Evolutionary conservation across 225 moss, liverwort and hornwort species (phyloP), one percentile per base, ranked within the genome.

Genomic region (Sphagnum contortum): DNA sequence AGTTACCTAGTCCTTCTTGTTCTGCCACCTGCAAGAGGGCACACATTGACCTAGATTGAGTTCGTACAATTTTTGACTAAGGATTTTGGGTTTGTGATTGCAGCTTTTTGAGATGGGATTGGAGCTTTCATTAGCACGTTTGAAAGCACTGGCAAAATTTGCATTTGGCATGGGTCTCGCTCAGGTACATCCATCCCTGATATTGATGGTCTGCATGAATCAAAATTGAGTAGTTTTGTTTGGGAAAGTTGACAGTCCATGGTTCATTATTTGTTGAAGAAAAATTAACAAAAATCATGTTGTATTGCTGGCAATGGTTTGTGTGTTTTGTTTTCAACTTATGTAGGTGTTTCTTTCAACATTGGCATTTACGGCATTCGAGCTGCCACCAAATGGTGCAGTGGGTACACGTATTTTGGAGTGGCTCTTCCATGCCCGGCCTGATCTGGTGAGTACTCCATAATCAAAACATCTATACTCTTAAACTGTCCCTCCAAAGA

Each of bases 31-130:
- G 29, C 29, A 29, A 29, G 29, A 29, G 29, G 29, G 29, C 29
- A 29, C 29, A 29, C 29, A 29, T 29, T 29, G 29, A 29, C 29
- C 29, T 29, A 29, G 29, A 1, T 29, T 29, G 29, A 29, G 29
- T 29, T 29, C 29, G 29, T 29, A 29, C 0, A 29, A 29, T 29
- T 0, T 29, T 29, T 29, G 29, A 29, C 29, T 29, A 29, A 29
- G 29, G 29, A 29, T 29, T 29, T 29, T 29, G 29, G 29, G 29
- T 29, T 29, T 29, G 61, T 61, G 61, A 47, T 65, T 72, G 69
- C 87, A 98, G 96, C 87, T 99, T 44, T 99, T 99, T 78, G 98
- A 99, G 89, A 99, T 99, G 98, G 98, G 98, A 44, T 66, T 99
- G 81, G 93, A 99, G 74, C 89, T 99, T 44, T 99, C 98, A 64